A percentile compares a stretch with the other conserved stretches of the same genome.
Conservation (phyloP, 495 filamentous ascomycete species). For the Podospora conica region DNA sequence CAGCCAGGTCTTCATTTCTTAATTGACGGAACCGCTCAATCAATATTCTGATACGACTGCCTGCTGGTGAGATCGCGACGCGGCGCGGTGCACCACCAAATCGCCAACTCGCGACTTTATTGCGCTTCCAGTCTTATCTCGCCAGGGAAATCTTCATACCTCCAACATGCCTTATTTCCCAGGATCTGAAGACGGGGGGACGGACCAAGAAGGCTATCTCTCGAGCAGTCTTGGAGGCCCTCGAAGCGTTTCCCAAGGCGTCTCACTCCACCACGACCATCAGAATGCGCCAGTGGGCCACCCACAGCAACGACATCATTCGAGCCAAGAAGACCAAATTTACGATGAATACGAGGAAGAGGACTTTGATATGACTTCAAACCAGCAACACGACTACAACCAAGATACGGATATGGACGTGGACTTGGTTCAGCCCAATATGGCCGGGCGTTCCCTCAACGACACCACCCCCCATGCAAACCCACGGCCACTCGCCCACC, state of each 20-base stretch:
- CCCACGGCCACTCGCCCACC: neutral
- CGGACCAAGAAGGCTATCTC: neutral
- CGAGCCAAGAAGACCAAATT: neutral
- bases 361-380: neutral
- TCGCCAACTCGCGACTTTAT: neutral
- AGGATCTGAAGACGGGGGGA: neutral
- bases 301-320: neutral
- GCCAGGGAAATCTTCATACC: neutral
- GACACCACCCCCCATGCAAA: neutral
- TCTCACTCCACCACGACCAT: neutral
- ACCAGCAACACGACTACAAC: neutral
- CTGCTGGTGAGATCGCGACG: neutral
- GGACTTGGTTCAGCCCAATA: neutral
- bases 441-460: neutral
- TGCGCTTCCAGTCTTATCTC: neutral
- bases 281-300: neutral
- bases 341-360: neutral
- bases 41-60: neutral
- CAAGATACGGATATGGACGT: slow-evolving; percentile 8
- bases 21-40: neutral
- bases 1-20: neutral
- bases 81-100: neutral
- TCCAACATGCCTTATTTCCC: neutral
- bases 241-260: neutral
- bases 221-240: neutral